Evolutionary conservation across 2,329 filamentous ascomycete genomes (phyloP).

Genomic region (Curvularia sp.): DNA sequence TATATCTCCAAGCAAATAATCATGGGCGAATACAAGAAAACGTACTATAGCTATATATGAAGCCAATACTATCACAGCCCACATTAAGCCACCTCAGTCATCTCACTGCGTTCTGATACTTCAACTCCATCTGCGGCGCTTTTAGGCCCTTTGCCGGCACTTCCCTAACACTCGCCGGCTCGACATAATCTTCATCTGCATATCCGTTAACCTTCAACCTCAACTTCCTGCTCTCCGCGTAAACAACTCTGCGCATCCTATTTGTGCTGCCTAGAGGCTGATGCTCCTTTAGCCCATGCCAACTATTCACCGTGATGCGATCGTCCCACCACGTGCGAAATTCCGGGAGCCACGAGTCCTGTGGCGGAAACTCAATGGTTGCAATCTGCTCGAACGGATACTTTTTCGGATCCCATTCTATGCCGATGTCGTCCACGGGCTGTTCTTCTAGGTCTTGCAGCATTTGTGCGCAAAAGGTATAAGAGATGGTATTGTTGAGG

Average conservation of each 20-base stretch:
- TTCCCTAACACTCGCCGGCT: slow-evolving; percentile 49
- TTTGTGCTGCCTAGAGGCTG: slow-evolving; percentile 53
- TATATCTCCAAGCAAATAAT: too few relatives aligned
- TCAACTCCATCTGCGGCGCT: slow-evolving; percentile 23
- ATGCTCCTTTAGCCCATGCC: slow-evolving; percentile 52
- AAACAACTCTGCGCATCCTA: slow-evolving; percentile 52
- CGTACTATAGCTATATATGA: neutral
- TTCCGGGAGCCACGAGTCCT: slow-evolving; percentile 34
- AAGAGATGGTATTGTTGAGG: neutral
- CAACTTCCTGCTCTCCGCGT: slow-evolving; percentile 53
- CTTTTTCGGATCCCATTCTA: neutral
- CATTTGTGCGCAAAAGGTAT: neutral
- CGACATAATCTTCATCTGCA: slow-evolving; percentile 46
- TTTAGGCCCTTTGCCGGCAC: slow-evolving; percentile 37
- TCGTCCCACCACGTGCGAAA: slow-evolving; percentile 54
- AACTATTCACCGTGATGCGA: slow-evolving; percentile 50
- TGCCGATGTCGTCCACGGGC: neutral
- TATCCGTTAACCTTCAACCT: slow-evolving; percentile 51
- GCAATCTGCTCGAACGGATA: neutral
- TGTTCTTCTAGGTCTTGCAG: neutral
- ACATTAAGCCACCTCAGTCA: neutral
- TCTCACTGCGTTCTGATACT: neutral
- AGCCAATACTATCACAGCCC: neutral
- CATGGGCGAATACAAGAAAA: too few relatives aligned
- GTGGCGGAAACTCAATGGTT: neutral